These are phyloP conservation scores for Trichoderma parareesei DNA, from an alignment of 495 filamentous ascomycete genomes.

Conservation along the genomic window DNA sequence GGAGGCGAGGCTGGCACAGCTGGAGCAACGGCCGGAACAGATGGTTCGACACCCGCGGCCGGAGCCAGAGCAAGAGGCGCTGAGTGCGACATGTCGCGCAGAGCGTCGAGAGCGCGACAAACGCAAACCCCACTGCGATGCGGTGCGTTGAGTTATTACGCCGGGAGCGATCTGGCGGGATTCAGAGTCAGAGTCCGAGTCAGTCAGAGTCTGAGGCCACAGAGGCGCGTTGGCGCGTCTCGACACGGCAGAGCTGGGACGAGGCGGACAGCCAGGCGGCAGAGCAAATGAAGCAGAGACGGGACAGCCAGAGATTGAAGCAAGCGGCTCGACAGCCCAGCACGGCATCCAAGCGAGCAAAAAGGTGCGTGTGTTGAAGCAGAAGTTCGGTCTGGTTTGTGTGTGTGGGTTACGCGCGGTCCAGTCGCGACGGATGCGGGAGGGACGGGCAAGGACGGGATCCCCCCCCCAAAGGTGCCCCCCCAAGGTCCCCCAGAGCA, in stretches of 20 bases:
- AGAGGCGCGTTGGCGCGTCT: constrained; percentile 1
- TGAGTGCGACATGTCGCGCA: constrained; percentile 3
- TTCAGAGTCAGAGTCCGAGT: not conserved
- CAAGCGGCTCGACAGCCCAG: too few species aligned
- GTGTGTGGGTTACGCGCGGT: constrained; percentile 10
- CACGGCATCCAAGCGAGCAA: not conserved
- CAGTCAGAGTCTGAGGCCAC: not conserved
- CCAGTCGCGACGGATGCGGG: constrained; percentile 13
- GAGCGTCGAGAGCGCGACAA: not conserved
- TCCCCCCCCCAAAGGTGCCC: not conserved
- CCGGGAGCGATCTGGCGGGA: not conserved
- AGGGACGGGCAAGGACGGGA: constrained; percentile 11
- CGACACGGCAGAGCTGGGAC: not conserved
- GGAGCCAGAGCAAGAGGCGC: constrained; percentile 3
- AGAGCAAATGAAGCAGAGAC: not conserved
- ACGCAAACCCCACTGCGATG: too few species aligned
- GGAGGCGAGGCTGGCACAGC: not conserved
- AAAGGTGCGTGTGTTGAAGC: not conserved
- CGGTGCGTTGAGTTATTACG: not conserved
- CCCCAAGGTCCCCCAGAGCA: not conserved
- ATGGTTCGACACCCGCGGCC: not conserved
- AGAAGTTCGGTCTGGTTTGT: constrained; percentile 1
- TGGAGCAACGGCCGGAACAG: not conserved
- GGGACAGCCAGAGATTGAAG: too few species aligned
- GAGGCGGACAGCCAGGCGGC: not conserved